Base-by-base conservation (phyloP, 768 basidiomycete genomes). In the Infundibulicybe gibba region DNA sequence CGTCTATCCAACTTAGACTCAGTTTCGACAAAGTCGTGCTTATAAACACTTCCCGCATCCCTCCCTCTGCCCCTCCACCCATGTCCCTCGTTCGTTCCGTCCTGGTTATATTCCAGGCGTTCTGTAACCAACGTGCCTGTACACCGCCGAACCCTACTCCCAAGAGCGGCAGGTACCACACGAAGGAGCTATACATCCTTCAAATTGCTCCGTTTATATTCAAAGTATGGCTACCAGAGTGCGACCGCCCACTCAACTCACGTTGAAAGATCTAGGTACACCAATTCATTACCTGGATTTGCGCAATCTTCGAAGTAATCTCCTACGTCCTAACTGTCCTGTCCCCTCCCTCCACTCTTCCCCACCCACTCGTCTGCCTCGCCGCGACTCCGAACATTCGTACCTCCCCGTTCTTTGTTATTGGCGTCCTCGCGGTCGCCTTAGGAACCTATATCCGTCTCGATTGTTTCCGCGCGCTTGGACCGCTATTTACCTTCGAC, bases 161-260 rank as follows among this genome's bases (percentile, higher is more conserved):
- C 0, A 47, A 56, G 31, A 78, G 77, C 44, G 67, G 65, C 8
- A 65, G 80, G 4, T 83, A 80, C 54, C 74, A 80, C 58, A 79
- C 74, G 0, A 65, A 77, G 14, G 74, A 76, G 57, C 62, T 73
- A 32, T 73, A 70, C 53, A 66, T 79, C 39, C 65, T 83, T 32
- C 76, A 76, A 45, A 76, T 82, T 21, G 81, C 80, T 0, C 78
- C 81, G 2, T 48, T 74, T 3, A 66, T 83, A n/a, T 80, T 83
- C 66, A 76, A 76, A 64, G 81, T 77, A 50, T 9, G 37, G 25
- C 34, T 6, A 30, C 35, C 15, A n/a, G n/a, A n/a, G n/a, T 48
- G 17, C 25, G 41, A 20, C 10, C 31, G 8, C 10, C 45, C 31
- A 17, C 16, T 15, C 25, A 35, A 10, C 34, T 31, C 25, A 17